Conservation (phyloP, 129 eudicot species). For the Flaveria brownii region DNA sequence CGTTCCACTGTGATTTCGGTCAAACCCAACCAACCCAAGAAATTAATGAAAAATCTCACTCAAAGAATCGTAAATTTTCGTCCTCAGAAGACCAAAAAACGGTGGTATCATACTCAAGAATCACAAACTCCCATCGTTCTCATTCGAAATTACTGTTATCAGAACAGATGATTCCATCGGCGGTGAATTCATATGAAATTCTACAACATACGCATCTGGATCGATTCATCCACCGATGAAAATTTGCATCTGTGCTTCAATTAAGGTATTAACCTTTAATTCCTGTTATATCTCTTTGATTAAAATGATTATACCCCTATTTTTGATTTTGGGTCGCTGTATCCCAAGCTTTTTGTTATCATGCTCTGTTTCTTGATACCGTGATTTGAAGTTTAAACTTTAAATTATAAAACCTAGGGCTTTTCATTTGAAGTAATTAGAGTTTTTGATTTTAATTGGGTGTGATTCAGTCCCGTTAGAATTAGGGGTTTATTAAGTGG, state of each 20-base stretch:
- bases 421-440: not conserved
- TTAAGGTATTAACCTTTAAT: conserved; percentile 32
- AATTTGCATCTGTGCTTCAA: conserved; percentile 15
- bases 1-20: not conserved
- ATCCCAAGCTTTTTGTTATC: not conserved
- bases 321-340: not conserved
- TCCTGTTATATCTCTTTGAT: not conserved
- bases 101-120: conserved; percentile 14
- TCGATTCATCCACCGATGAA: conserved; percentile 29
- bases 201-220: conserved; percentile 8
- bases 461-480: not conserved
- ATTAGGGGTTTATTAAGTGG: not conserved
- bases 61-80: not conserved
- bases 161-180: conserved; percentile 16
- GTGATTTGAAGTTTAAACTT: not conserved
- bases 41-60: not conserved
- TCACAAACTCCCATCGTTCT: conserved; percentile 4
- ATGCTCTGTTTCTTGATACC: conserved; percentile 18
- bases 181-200: conserved; percentile 6
- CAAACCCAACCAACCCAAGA: not conserved
- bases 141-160: not conserved
- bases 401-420: not conserved
- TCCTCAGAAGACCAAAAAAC: not conserved
- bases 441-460: not conserved
- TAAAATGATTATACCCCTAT: conserved; percentile 11